Evolutionary conservation across 192 early-diverging fungal genomes (phyloP).

Genomic region (Backusella luteola): DNA sequence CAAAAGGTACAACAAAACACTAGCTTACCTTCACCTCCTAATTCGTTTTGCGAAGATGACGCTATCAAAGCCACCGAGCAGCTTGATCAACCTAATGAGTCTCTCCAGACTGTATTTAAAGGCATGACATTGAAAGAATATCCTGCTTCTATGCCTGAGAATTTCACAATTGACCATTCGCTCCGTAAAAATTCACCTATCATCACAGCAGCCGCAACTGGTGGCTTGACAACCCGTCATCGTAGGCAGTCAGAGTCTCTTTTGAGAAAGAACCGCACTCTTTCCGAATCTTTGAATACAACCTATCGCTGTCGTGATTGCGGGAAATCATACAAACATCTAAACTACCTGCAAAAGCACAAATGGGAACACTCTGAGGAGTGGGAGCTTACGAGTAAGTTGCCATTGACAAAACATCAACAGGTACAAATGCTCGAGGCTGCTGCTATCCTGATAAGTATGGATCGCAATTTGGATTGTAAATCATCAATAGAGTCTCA

Average conservation of each 20-base stretch:
- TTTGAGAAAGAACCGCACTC: neutral
- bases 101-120: slow-evolving; percentile 16
- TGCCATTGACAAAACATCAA: slow-evolving; percentile 61
- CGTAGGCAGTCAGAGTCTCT: slow-evolving; percentile 3
- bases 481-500: neutral
- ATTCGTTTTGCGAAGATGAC: slow-evolving; percentile 24
- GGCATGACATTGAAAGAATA: slow-evolving; percentile 13
- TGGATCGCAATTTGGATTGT: slow-evolving; percentile 30
- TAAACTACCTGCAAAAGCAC: slow-evolving; percentile 62
- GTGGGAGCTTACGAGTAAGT: slow-evolving; percentile 60
- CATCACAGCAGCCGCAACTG: slow-evolving; percentile 13
- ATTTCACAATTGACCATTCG: slow-evolving; percentile 28
- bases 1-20: neutral
- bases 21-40: slow-evolving; percentile 26
- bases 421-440: slow-evolving; percentile 68
- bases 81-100: slow-evolving; percentile 1
- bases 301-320: slow-evolving; percentile 48
- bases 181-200: slow-evolving; percentile 11
- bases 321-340: slow-evolving; percentile 65
- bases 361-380: slow-evolving; percentile 65
- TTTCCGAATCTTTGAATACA: slow-evolving; percentile 8
- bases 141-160: slow-evolving; percentile 25
- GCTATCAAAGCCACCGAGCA: neutral
- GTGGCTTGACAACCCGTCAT: neutral
- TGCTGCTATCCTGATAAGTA: slow-evolving; percentile 56